Evolutionary conservation across 768 basidiomycete genomes (phyloP), one percentile per base, ranked within the genome.

Genomic region (Lactarius akahatsu): DNA sequence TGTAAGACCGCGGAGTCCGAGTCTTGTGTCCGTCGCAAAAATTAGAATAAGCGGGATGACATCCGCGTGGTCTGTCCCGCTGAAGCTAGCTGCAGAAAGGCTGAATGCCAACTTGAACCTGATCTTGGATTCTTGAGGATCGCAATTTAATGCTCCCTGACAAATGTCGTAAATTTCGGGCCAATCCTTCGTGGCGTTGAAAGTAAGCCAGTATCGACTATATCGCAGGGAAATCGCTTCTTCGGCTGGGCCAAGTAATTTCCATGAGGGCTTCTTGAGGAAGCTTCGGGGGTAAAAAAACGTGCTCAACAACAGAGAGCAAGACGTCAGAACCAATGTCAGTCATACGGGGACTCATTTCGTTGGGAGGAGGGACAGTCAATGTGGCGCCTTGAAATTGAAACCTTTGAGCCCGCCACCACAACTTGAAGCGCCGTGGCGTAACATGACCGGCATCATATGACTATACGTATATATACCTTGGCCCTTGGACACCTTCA

Each of bases 211-310:
- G 36, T 62, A 50, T 26, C 28, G 60, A 57, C 65, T 62, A 45
- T 66, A 66, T 38, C 30, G 13, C 36, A 57, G 16, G 7, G 65
- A 41, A 9, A 57, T 16, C 4, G 2, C 6, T 9, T 28, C 8
- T 1, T 2, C 3, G 13, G 65, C 34, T 13, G 59, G 43, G 26
- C 65, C 65, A 32, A 65, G 10, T 1, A 36, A 66, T 30, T n/a
- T 20, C 65, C 65, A 62, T 15, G 55, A 59, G 41, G 4, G 55
- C 52, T 16, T 55, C 28, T 26, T 68, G 64, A 9, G 67, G 66
- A 55, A 68, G 66, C 18, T 65, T 61, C 11, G 59, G 66, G 13
- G 59, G 63, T 11, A 68, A 18, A 54, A 65, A 67, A 13, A 68
- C 43, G 32, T 68, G 66, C 11, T 59, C 50, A 9, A 60, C 36